phyloP scores from a whole-genome alignment of 1,284 basidiomycete species.

The Ustilago esculenta region DNA sequence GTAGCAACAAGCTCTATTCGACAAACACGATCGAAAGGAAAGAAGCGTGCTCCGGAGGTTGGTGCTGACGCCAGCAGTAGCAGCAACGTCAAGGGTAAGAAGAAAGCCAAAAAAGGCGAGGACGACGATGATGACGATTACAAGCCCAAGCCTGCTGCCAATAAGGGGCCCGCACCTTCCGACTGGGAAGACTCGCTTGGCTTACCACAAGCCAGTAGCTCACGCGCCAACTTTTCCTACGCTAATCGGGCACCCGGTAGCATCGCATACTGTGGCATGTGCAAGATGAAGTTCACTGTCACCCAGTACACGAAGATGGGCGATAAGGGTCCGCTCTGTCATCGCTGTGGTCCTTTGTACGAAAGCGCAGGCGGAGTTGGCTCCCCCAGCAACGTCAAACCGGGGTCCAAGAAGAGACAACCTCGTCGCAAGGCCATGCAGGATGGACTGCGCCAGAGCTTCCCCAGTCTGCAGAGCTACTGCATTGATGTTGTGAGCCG shows the following conservation, averaged over 20 bases:
- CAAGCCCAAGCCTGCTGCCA: slow-evolving; percentile 70
- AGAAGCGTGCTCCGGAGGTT: slow-evolving; percentile 20
- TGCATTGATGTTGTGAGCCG: slow-evolving; percentile 88
- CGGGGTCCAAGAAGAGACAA: slow-evolving; percentile 37
- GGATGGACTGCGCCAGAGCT: slow-evolving; percentile 59
- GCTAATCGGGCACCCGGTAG: slow-evolving; percentile 73
- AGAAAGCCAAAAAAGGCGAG: slow-evolving; percentile 26
- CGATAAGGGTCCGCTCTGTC: slow-evolving; percentile 45
- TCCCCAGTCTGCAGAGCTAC: slow-evolving; percentile 77
- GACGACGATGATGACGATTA: slow-evolving; percentile 66
- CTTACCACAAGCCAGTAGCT: slow-evolving; percentile 67
- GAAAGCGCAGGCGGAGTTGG: slow-evolving; percentile 23
- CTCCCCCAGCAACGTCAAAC: slow-evolving; percentile 25
- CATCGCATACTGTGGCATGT: slow-evolving; percentile 83
- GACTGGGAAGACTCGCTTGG: slow-evolving; percentile 69
- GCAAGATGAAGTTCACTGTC: slow-evolving; percentile 85
- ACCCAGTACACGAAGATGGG: slow-evolving; percentile 71
- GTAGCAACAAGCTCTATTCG: slow-evolving; percentile 62
- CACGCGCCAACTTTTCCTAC: slow-evolving; percentile 70
- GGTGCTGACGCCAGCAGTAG: slow-evolving; percentile 68
- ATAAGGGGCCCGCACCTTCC: slow-evolving; percentile 71
- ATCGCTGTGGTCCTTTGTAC: slow-evolving; percentile 50
- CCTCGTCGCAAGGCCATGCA: slow-evolving; percentile 29
- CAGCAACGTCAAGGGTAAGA: slow-evolving; percentile 70
- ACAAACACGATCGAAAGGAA: slow-evolving; percentile 58